Conservation (phyloP, 2,329 filamentous ascomycete genomes). For the Beauveria sp. region DNA sequence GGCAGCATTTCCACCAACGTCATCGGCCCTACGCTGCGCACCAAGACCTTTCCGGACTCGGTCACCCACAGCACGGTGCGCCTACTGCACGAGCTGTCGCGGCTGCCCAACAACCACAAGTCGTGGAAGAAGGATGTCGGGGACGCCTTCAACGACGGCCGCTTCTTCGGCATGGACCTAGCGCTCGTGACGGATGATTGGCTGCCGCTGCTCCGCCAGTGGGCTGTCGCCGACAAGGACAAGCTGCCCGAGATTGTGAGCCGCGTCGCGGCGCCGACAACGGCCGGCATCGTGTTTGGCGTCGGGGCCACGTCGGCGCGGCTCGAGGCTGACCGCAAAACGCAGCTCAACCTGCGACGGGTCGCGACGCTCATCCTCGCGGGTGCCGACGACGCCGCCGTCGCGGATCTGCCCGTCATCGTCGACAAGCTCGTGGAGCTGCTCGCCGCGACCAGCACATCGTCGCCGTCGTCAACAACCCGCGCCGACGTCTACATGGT, state of each 20-base stretch:
- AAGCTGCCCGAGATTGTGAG: slow-evolving; percentile 72
- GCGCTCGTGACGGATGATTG: slow-evolving; percentile 63
- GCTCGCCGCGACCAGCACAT: slow-evolving; percentile 72
- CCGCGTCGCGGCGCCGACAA: slow-evolving; percentile 75
- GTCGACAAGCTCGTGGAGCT: slow-evolving; percentile 83
- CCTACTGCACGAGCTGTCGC: slow-evolving; percentile 69
- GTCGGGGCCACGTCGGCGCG: slow-evolving; percentile 90
- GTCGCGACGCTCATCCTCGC: slow-evolving; percentile 74
- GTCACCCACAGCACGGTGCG: slow-evolving; percentile 63
- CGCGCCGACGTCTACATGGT: slow-evolving; percentile 87
- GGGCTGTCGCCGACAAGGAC: slow-evolving; percentile 81
- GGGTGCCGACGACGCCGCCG: slow-evolving; percentile 69
- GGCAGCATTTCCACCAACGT: slow-evolving; percentile 76
- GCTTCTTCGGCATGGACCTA: slow-evolving; percentile 69
- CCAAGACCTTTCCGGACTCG: slow-evolving; percentile 81
- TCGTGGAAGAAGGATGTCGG: slow-evolving; percentile 86
- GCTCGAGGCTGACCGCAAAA: slow-evolving; percentile 89
- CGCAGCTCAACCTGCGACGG: slow-evolving; percentile 80
- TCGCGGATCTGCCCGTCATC: slow-evolving; percentile 63
- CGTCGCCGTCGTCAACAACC: slow-evolving; percentile 84
- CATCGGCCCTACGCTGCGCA: slow-evolving; percentile 72
- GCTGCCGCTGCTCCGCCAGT: slow-evolving; percentile 78
- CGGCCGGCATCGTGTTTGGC: slow-evolving; percentile 96
- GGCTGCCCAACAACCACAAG: slow-evolving; percentile 74
- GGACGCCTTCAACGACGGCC: slow-evolving; percentile 84